Evolutionary conservation across 1,139 yeast species (phyloP), one percentile per base, ranked within the genome.

Genomic region (Hanseniaspora gamundiae): DNA sequence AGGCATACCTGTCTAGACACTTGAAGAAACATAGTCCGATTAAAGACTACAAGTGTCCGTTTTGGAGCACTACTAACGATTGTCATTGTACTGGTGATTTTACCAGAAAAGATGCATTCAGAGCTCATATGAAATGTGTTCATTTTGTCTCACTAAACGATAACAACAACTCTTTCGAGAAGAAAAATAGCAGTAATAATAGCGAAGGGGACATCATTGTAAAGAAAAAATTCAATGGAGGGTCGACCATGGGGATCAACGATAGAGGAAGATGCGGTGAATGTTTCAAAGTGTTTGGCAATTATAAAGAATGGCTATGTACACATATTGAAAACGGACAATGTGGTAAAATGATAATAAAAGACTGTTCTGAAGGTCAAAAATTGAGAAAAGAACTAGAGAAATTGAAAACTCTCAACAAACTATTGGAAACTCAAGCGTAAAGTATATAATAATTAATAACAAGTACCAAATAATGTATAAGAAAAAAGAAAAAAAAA

Each of bases 41-140:
- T 44, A 85, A 84, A 65, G 94, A 94, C 9, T 85, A 82, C 63
- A 70, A 74, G 41, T 86, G 95, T 60, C 95, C 95, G 11, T 85
- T 80, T 66, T 84, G 70, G 67, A 65, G 67, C 17, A 62, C 39
- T 10, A 26, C 41, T 13, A 21, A 58, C 21, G 75, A 74, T 52
- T 86, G 95, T 60, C 95, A 85, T 59, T 77, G 84, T 8, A 75
- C 78, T 22, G 95, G 95, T 16, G 95, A 94, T 2, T 86, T 86
- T 56, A 83, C 94, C 4, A 74, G 95, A 59, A 75, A 94, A 56
- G 95, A 86, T 59, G 85, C 95, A 2, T 86, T 79, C 66, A 85
- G 85, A 64, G 85, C 94, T 6, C 95, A 86, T 63, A 70, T 86
- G 52, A 86, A 85, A 62, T 78, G 91, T 22, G 73, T 93, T 51